Evolutionary conservation across 1,284 basidiomycete species (phyloP).

Genomic region (Pseudozyma tsukubaensis): DNA sequence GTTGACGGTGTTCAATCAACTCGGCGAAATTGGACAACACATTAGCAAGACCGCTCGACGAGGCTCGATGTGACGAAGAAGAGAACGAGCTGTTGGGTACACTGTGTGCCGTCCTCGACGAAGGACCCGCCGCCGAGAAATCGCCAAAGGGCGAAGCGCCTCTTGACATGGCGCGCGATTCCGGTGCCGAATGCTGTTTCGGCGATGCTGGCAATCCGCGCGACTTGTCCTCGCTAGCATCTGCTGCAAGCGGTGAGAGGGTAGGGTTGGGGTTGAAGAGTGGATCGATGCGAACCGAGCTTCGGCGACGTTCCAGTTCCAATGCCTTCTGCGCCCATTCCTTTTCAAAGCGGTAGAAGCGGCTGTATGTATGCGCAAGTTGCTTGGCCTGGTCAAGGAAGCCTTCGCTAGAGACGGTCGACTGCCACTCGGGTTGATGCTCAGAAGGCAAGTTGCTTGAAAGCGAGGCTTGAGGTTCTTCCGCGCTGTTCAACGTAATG

Average conservation of each 20-base stretch:
- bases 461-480: not conserved
- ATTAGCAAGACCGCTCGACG: conserved; percentile 32
- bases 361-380: conserved; percentile 35
- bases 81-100: conserved; percentile 26
- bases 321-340: conserved; percentile 50
- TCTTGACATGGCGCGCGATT: conserved; percentile 40
- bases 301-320: conserved; percentile 45
- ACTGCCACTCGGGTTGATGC: conserved; percentile 18
- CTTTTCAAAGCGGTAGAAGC: conserved; percentile 50
- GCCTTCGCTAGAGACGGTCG: conserved; percentile 12
- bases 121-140: not conserved
- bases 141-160: conserved; percentile 36
- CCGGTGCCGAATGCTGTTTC: conserved; percentile 35
- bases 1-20: conserved; percentile 47
- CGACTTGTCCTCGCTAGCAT: conserved; percentile 9
- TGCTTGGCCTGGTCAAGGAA: conserved; percentile 38
- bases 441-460: conserved; percentile 6
- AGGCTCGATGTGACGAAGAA: conserved; percentile 32
- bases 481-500: conserved; percentile 22
- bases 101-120: conserved; percentile 17
- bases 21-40: conserved; percentile 49
- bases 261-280: conserved; percentile 27
- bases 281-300: conserved; percentile 42
- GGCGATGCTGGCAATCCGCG: conserved; percentile 20
- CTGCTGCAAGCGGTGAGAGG: conserved; percentile 16